A percentile compares a stretch with the other conserved stretches of the same genome.
Evolutionary conservation across 1,284 basidiomycete genomes (phyloP).

Genomic region (Fomitiporia mediterranea): DNA sequence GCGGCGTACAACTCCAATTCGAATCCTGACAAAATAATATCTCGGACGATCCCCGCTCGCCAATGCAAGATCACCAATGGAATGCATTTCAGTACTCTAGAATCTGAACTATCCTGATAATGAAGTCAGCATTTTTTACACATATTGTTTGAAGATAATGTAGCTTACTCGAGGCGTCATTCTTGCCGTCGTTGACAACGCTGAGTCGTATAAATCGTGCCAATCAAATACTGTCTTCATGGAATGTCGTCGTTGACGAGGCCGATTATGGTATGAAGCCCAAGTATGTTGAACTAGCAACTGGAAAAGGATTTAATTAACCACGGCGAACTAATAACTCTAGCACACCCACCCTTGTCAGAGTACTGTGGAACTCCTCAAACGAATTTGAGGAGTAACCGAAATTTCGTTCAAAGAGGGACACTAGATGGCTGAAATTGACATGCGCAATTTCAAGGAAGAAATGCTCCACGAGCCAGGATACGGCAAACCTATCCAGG

Average conservation of each 20-base stretch:
- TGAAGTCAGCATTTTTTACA: no score
- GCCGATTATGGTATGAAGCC: conserved; percentile 62
- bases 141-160: conserved; percentile 20
- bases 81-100: conserved; percentile 35
- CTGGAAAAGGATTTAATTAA: conserved; percentile 32
- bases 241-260: conserved; percentile 58
- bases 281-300: conserved; percentile 52
- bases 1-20: conserved; percentile 69
- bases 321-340: neutral
- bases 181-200: conserved; percentile 35
- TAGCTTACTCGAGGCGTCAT: conserved; percentile 29
- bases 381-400: conserved; percentile 33
- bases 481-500: conserved; percentile 44
- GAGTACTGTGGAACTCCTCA: conserved; percentile 45
- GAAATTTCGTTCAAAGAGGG: conserved; percentile 36
- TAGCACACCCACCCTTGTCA: conserved; percentile 45
- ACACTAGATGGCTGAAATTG: conserved; percentile 41
- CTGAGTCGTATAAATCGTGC: conserved; percentile 52
- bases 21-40: conserved; percentile 71
- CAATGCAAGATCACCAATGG: conserved; percentile 49
- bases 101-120: conserved; percentile 23
- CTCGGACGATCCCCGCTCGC: conserved; percentile 56
- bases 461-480: conserved; percentile 61
- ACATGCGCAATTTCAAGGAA: conserved; percentile 59
- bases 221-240: conserved; percentile 59